Percentiles rank a stretch among this genome's conserved stretches.
Evolutionary conservation across 1,284 basidiomycete genomes (phyloP).

Genomic region (Schizophyllum commune): DNA sequence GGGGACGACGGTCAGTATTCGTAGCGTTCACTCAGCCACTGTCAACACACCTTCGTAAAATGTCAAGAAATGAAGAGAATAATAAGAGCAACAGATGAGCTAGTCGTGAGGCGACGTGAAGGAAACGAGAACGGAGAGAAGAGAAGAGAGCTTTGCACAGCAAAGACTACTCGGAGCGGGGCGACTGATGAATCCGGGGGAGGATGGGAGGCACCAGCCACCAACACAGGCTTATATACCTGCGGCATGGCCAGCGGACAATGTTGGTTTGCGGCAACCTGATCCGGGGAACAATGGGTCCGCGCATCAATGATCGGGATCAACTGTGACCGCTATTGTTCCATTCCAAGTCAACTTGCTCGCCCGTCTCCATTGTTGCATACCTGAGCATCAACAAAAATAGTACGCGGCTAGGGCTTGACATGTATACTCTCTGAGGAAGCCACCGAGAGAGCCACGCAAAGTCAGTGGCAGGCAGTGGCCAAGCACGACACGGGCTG

Average conservation of each 20-base stretch:
- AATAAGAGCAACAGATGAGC: not conserved
- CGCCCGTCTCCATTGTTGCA: slow-evolving; percentile 9
- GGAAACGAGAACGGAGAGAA: not conserved
- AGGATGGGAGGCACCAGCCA: not conserved
- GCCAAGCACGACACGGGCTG: not conserved
- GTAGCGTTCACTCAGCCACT: not conserved
- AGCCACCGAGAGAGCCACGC: not conserved
- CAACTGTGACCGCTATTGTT: slow-evolving; percentile 5
- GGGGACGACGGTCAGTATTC: not conserved
- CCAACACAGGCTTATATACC: not conserved
- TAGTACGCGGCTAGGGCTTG: too few relatives aligned
- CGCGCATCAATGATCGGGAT: slow-evolving; percentile 5
- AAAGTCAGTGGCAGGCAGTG: not conserved
- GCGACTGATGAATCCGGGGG: not conserved
- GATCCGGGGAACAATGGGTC: not conserved
- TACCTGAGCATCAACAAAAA: not conserved
- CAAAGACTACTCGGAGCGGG: slow-evolving; percentile 9
- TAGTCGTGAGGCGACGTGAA: not conserved
- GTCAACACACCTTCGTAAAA: not conserved
- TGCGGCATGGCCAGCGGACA: not conserved
- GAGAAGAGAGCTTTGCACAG: not conserved
- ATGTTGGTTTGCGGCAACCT: not conserved
- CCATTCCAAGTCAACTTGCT: slow-evolving; percentile 9
- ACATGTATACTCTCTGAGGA: too few relatives aligned
- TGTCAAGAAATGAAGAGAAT: not conserved